Evolutionary conservation across 352 stramenopile genomes (phyloP).

Genomic region (Aphanomyces cochlioides): DNA sequence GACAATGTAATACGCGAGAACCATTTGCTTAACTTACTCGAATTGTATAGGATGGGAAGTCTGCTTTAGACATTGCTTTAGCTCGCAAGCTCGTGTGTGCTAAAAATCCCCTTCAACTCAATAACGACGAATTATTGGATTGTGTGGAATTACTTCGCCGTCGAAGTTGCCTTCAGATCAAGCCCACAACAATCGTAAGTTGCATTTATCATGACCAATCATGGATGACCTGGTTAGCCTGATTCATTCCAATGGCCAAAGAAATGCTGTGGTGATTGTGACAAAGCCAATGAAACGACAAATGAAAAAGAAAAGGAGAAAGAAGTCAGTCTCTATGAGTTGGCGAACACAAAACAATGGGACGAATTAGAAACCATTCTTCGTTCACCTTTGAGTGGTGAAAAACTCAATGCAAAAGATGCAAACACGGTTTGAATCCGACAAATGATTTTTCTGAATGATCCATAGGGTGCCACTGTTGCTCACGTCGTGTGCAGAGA

Average conservation of each 20-base stretch:
- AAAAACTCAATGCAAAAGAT: not conserved
- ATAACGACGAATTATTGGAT: slow-evolving; percentile 18
- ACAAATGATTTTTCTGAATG: not conserved
- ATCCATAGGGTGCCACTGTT: slow-evolving; percentile 1
- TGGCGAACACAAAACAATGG: slow-evolving; percentile 16
- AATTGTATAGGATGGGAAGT: slow-evolving; percentile 15
- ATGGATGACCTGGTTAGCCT: slow-evolving; percentile 21
- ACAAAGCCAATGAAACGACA: too few species aligned
- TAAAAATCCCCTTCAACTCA: not conserved
- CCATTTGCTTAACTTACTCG: not conserved
- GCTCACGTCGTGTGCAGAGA: not conserved
- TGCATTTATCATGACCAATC: not conserved
- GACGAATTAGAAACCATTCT: slow-evolving; percentile 3
- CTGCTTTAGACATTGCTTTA: slow-evolving; percentile 22
- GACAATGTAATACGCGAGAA: slow-evolving; percentile 11
- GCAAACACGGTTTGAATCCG: not conserved
- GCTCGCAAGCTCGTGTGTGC: slow-evolving; percentile 13
- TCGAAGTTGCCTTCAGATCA: not conserved
- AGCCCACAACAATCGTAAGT: slow-evolving; percentile 15
- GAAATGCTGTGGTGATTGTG: slow-evolving; percentile 22
- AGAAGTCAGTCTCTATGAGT: slow-evolving; percentile 7
- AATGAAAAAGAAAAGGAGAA: too few species aligned
- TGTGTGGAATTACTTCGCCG: slow-evolving; percentile 22
- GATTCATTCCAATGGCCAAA: not conserved
- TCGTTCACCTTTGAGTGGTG: not conserved